These are phyloP conservation scores for Trichoderma breve DNA, from an alignment of 2,329 filamentous ascomycete species.

Conservation along the genomic window DNA sequence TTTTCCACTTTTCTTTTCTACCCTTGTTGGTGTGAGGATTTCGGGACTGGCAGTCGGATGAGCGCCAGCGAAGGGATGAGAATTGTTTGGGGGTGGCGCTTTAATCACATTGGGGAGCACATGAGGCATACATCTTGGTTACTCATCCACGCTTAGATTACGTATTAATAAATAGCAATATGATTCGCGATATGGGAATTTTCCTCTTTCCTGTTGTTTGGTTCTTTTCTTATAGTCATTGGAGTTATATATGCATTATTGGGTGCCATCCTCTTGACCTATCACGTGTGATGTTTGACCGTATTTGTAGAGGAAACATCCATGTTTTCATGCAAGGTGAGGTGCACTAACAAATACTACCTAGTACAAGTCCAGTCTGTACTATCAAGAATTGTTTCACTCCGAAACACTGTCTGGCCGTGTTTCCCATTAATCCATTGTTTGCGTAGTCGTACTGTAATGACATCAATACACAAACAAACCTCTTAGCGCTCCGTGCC, in stretches of 20 bases:
- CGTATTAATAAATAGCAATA: slow-evolving; percentile 16
- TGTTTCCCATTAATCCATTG: not conserved
- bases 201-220: not conserved
- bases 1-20: not conserved
- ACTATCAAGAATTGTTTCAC: not conserved
- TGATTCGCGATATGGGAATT: not conserved
- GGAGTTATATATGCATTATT: not conserved
- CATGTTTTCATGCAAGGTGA: not conserved
- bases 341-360: not conserved
- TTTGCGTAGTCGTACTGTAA: not conserved
- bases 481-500: not conserved
- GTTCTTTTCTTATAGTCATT: not conserved
- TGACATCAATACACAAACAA: not conserved
- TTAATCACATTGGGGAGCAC: slow-evolving; percentile 4
- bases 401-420: not conserved
- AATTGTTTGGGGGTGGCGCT: slow-evolving; percentile 8
- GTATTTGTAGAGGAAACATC: not conserved
- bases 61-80: slow-evolving; percentile 13
- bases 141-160: slow-evolving; percentile 18
- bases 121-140: slow-evolving; percentile 19
- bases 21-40: slow-evolving; percentile 1
- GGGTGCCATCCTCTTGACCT: not conserved
- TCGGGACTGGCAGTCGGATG: slow-evolving; percentile 5
- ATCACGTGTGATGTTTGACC: not conserved
- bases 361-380: not conserved